These are phyloP conservation scores for Phaeosphaeriaceae sp. DNA, from an alignment of 2,329 filamentous ascomycete species.

Conservation along the genomic window DNA sequence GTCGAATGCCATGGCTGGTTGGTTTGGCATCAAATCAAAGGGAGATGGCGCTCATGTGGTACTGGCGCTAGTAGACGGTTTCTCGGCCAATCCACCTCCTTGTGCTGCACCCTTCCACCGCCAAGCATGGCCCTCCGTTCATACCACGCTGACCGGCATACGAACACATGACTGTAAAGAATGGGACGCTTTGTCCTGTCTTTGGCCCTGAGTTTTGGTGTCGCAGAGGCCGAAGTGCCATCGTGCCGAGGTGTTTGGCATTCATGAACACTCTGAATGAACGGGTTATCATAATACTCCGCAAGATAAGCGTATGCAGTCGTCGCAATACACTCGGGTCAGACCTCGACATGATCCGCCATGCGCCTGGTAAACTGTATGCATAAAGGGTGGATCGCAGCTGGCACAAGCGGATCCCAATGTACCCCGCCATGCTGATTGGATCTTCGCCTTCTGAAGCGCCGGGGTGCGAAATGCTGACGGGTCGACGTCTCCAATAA, in stretches of 20 bases:
- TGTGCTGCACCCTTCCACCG: constrained; percentile 4
- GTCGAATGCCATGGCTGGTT: constrained; percentile 22
- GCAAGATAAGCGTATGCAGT: neutral
- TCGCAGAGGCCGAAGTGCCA: constrained; percentile 17
- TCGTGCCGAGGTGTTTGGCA: constrained; percentile 10
- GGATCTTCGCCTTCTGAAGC: constrained; percentile 17
- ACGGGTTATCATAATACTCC: neutral
- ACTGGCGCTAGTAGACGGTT: constrained; percentile 24
- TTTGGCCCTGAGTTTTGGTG: constrained; percentile 10
- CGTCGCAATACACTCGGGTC: constrained; percentile 20
- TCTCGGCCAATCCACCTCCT: constrained; percentile 15
- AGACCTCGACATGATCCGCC: constrained; percentile 9
- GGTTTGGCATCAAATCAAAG: constrained; percentile 32
- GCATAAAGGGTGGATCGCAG: constrained; percentile 12
- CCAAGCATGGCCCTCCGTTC: constrained; percentile 21
- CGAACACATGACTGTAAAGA: constrained; percentile 20
- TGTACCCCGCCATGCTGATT: constrained; percentile 27
- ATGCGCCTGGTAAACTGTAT: constrained; percentile 13
- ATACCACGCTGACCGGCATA: constrained; percentile 27
- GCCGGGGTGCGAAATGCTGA: constrained; percentile 22
- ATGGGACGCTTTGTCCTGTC: constrained; percentile 20
- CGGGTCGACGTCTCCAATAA: constrained; percentile 24
- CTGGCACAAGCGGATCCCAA: constrained; percentile 17
- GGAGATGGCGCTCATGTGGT: constrained; percentile 20
- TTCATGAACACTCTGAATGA: constrained; percentile 1